Percentiles rank a stretch among this genome's conserved stretches.
These are phyloP conservation scores for Puccinellia tenuiflora DNA, from an alignment of 176 grass and related monocot genomes.

Conservation along the genomic window DNA sequence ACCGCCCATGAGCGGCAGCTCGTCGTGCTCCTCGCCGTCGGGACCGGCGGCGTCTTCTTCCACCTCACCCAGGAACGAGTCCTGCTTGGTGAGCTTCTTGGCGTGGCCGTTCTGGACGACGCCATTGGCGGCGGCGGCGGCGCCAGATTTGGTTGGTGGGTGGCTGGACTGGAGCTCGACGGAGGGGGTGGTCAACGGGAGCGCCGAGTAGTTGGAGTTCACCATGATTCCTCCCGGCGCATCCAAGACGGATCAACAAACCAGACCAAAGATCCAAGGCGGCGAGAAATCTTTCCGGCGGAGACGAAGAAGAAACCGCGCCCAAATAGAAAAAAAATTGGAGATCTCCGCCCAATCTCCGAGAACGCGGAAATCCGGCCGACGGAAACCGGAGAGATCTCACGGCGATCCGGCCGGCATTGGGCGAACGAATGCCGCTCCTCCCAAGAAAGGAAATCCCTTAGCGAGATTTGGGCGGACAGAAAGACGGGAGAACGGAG, in stretches of 20 bases:
- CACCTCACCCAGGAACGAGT: slow-evolving; percentile 34
- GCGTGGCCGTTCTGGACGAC: slow-evolving; percentile 25
- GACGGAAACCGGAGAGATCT: background rate
- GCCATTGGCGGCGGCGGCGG: slow-evolving; percentile 23
- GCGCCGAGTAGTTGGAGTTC: slow-evolving; percentile 61
- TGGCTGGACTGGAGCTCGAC: slow-evolving; percentile 63
- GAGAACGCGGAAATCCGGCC: background rate
- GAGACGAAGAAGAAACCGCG: background rate
- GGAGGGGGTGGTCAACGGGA: slow-evolving; percentile 45
- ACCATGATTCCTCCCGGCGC: slow-evolving; percentile 29
- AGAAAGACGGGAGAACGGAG: background rate
- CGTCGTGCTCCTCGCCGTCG: slow-evolving; percentile 38
- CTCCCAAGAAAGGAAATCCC: background rate
- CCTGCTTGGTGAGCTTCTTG: slow-evolving; percentile 50
- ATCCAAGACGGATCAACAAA: background rate
- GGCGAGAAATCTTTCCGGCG: background rate
- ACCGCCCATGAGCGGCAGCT: slow-evolving; percentile 70
- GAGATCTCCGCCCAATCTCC: background rate
- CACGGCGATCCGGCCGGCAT: background rate
- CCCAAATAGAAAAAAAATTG: background rate
- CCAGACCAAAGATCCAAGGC: background rate
- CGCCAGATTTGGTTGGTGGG: slow-evolving; percentile 14
- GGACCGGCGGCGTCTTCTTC: slow-evolving; percentile 19
- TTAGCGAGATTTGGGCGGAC: background rate
- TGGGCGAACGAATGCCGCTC: background rate